phyloP scores from a whole-genome alignment of 805 yeast genomes.

The Kodamaea nitidulidarum region DNA sequence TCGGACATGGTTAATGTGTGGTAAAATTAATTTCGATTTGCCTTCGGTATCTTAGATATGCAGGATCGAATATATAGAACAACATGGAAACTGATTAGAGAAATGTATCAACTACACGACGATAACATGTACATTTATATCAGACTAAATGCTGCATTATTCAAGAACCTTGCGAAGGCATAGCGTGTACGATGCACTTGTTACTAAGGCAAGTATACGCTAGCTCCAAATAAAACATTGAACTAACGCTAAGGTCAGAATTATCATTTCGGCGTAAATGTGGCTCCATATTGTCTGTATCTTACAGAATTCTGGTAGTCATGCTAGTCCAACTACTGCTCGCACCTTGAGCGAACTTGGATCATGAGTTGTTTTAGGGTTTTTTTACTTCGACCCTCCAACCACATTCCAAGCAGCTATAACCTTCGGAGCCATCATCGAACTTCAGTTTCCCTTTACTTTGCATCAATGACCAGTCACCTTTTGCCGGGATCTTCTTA shows the following conservation, averaged over 20 bases:
- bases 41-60: background rate
- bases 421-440: slow-evolving; percentile 38
- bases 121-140: too few relatives aligned
- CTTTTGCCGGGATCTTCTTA: slow-evolving; percentile 90
- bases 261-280: too few relatives aligned
- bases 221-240: too few relatives aligned
- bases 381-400: slow-evolving; percentile 38
- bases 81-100: background rate
- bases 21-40: slow-evolving; percentile 1
- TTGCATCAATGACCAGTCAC: slow-evolving; percentile 89
- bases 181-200: background rate
- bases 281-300: too few relatives aligned
- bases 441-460: slow-evolving; percentile 50
- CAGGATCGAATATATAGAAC: background rate
- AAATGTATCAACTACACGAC: too few relatives aligned
- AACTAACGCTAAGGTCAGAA: too few relatives aligned
- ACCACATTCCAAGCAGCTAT: slow-evolving; percentile 42
- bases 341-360: background rate
- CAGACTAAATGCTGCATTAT: too few relatives aligned
- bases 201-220: background rate
- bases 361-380: background rate
- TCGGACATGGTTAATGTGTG: slow-evolving; percentile 19
- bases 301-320: too few relatives aligned
- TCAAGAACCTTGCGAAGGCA: background rate
- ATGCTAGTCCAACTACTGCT: too few relatives aligned